A percentile compares a stretch with the other conserved stretches of the same genome.
These are phyloP conservation scores for Dothidotthia symphoricarpi DNA, from an alignment of 2,329 filamentous ascomycete genomes.

Conservation along the genomic window DNA sequence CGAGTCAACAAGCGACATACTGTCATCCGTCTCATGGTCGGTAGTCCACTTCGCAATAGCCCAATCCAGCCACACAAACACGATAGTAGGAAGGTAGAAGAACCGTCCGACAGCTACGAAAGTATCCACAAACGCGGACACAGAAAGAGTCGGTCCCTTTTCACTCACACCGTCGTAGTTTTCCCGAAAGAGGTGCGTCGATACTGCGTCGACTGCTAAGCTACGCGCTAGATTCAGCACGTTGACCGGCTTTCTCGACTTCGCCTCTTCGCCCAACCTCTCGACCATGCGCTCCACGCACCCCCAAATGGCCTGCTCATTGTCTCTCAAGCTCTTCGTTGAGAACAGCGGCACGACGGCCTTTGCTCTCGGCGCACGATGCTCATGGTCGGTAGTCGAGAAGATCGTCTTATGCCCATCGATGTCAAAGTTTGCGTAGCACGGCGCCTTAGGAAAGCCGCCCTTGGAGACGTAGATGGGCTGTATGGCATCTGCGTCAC, in stretches of 20 bases:
- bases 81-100: constrained; percentile 51
- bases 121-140: constrained; percentile 54
- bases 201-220: constrained; percentile 56
- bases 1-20: constrained; percentile 44
- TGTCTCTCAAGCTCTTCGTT: constrained; percentile 45
- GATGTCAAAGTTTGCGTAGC: constrained; percentile 58
- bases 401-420: constrained; percentile 58
- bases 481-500: constrained; percentile 42
- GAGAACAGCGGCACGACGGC: constrained; percentile 53
- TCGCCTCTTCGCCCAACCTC: constrained; percentile 39
- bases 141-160: constrained; percentile 34
- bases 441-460: constrained; percentile 54
- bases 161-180: constrained; percentile 52
- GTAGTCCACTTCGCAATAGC: constrained; percentile 36
- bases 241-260: constrained; percentile 42
- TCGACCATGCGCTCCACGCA: constrained; percentile 47
- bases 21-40: constrained; percentile 34
- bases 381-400: constrained; percentile 44
- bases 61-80: constrained; percentile 45
- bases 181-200: constrained; percentile 54
- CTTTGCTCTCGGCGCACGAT: constrained; percentile 50
- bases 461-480: constrained; percentile 54
- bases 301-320: constrained; percentile 42
- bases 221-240: constrained; percentile 51
- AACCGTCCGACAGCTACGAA: constrained; percentile 57